Evolutionary conservation across 345 rosid species (phyloP).

Genomic region (Salix dunnii): DNA sequence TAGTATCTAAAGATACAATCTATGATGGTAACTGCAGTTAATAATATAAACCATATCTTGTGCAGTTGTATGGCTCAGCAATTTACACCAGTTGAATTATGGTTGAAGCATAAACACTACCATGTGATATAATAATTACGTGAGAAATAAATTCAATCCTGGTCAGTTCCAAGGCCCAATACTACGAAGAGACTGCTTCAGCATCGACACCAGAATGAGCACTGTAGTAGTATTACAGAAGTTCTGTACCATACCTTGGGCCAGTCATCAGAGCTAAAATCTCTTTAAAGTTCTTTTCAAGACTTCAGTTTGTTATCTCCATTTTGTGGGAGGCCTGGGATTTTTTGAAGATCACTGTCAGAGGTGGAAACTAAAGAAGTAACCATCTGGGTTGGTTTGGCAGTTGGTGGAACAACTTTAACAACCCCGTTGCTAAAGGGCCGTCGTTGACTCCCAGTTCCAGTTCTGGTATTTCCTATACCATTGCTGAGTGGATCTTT

Average conservation of each 20-base stretch:
- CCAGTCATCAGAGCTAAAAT: constrained; percentile 11
- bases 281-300: constrained; percentile 23
- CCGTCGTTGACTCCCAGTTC: constrained; percentile 42
- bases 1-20: constrained; percentile 17
- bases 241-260: constrained; percentile 20
- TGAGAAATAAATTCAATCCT: constrained; percentile 19
- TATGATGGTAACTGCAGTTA: constrained; percentile 16
- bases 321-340: constrained; percentile 40
- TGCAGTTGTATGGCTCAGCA: constrained; percentile 25
- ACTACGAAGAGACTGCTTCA: constrained; percentile 9
- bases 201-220: constrained; percentile 16
- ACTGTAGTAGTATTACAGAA: neutral
- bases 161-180: constrained; percentile 21
- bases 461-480: constrained; percentile 37
- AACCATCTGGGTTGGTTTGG: constrained; percentile 35
- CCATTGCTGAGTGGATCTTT: constrained; percentile 39
- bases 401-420: constrained; percentile 30
- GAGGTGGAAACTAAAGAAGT: constrained; percentile 22
- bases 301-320: constrained; percentile 38
- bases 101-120: constrained; percentile 19
- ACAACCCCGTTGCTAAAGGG: constrained; percentile 45
- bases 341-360: constrained; percentile 32
- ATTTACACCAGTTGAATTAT: constrained; percentile 22
- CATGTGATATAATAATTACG: constrained; percentile 13
- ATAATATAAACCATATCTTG: constrained; percentile 12